Percentiles rank a stretch among this genome's conserved stretches.
phyloP scores from a whole-genome alignment of 331 rosid genomes.

The Quercus phellos region DNA sequence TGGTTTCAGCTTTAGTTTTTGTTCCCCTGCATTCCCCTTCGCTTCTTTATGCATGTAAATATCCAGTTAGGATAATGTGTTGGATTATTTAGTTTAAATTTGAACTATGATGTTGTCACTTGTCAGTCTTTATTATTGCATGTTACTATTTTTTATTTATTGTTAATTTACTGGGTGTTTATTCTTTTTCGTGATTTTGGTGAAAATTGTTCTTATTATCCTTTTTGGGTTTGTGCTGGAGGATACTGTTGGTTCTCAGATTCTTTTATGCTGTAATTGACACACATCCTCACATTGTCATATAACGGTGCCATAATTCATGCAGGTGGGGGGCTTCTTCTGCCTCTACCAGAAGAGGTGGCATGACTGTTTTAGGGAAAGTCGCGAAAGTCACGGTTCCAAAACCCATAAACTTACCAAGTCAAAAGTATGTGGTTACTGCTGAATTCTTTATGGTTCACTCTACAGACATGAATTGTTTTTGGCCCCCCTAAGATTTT shows the following conservation, averaged over 20 bases:
- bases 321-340: constrained; percentile 69
- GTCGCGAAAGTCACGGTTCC: constrained; percentile 60
- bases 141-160: not conserved
- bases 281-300: not conserved
- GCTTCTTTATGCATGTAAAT: not conserved
- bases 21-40: not conserved
- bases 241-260: not conserved
- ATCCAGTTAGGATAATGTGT: not conserved
- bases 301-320: constrained; percentile 11
- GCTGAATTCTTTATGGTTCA: not conserved
- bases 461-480: constrained; percentile 10
- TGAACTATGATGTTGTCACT: not conserved
- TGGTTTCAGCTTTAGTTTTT: not conserved
- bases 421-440: constrained; percentile 70
- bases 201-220: not conserved
- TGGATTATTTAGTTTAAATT: not conserved
- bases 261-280: not conserved
- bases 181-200: not conserved
- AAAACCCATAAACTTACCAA: constrained; percentile 89
- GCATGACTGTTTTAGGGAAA: constrained; percentile 90
- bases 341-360: constrained; percentile 75
- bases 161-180: not conserved
- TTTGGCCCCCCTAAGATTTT: constrained; percentile 26
- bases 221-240: not conserved
- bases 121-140: not conserved